phyloP scores from a whole-genome alignment of 306 rosid genomes.

The Prunus persica region DNA sequence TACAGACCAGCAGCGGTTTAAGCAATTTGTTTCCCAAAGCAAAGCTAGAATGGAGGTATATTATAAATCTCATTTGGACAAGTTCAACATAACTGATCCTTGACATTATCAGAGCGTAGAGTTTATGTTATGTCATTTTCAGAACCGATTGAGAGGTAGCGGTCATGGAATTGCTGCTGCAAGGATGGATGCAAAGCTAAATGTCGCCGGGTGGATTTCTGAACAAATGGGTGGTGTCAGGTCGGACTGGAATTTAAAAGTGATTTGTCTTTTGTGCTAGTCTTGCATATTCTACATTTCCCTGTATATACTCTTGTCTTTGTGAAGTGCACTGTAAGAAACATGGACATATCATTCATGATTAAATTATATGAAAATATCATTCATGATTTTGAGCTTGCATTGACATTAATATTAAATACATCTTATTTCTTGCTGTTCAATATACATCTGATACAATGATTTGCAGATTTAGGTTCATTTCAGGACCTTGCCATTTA shows the following conservation, averaged over 20 bases:
- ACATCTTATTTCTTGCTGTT: background rate
- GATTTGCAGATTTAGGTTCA: background rate
- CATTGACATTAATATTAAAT: background rate
- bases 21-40: constrained; percentile 94
- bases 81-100: constrained; percentile 13
- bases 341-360: background rate
- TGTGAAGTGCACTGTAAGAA: background rate
- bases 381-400: background rate
- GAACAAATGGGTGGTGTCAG: constrained; percentile 98
- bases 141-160: constrained; percentile 95
- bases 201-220: constrained; percentile 90
- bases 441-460: background rate
- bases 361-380: too few species aligned
- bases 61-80: background rate
- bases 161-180: constrained; percentile 98
- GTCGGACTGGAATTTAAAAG: constrained; percentile 44
- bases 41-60: constrained; percentile 96
- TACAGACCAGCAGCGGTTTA: constrained; percentile 94
- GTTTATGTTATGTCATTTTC: constrained; percentile 12
- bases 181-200: constrained; percentile 96
- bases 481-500: background rate
- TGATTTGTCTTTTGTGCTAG: constrained; percentile 7
- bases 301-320: constrained; percentile 2
- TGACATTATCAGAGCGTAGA: background rate
- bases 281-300: background rate